Conservation (phyloP, 164 flowering plant species). For the Annona squamosa region DNA sequence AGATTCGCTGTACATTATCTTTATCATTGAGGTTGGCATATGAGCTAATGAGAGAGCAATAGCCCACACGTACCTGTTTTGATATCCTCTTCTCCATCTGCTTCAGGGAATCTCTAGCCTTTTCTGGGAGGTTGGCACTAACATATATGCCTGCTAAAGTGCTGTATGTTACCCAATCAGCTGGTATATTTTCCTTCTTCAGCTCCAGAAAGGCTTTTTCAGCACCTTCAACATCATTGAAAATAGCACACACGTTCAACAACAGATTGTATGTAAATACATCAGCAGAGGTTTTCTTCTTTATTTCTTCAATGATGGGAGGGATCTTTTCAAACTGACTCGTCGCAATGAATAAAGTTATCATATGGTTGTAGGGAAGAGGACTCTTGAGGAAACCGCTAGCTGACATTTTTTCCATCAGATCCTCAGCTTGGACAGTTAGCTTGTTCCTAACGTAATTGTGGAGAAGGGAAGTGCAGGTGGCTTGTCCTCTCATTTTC, state of each 20-base stretch:
- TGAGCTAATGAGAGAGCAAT: slow-evolving; percentile 68
- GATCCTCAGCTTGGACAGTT: slow-evolving; percentile 63
- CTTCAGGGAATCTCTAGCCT: slow-evolving; percentile 52
- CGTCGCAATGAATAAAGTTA: slow-evolving; percentile 49
- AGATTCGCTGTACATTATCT: slow-evolving; percentile 44
- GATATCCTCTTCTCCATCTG: slow-evolving; percentile 69
- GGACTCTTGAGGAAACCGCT: slow-evolving; percentile 48
- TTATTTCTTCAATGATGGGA: slow-evolving; percentile 37
- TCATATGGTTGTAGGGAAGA: slow-evolving; percentile 77
- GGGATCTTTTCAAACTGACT: slow-evolving; percentile 64
- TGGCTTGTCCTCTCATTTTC: slow-evolving; percentile 36
- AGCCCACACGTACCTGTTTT: slow-evolving; percentile 48
- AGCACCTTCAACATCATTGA: slow-evolving; percentile 50
- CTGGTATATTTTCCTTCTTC: slow-evolving; percentile 40
- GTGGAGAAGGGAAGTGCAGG: slow-evolving; percentile 76
- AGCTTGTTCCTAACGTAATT: slow-evolving; percentile 50
- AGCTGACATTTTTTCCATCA: slow-evolving; percentile 78
- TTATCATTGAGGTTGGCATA: slow-evolving; percentile 46
- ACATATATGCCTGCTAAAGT: slow-evolving; percentile 52
- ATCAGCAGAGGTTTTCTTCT: slow-evolving; percentile 61
- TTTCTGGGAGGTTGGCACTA: slow-evolving; percentile 36
- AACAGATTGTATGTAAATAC: slow-evolving; percentile 63
- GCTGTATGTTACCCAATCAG: slow-evolving; percentile 86
- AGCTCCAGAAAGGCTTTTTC: slow-evolving; percentile 51
- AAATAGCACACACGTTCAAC: slow-evolving; percentile 49